Conservation (phyloP, 2,329 filamentous ascomycete genomes). For the Aureobasidium sp. region DNA sequence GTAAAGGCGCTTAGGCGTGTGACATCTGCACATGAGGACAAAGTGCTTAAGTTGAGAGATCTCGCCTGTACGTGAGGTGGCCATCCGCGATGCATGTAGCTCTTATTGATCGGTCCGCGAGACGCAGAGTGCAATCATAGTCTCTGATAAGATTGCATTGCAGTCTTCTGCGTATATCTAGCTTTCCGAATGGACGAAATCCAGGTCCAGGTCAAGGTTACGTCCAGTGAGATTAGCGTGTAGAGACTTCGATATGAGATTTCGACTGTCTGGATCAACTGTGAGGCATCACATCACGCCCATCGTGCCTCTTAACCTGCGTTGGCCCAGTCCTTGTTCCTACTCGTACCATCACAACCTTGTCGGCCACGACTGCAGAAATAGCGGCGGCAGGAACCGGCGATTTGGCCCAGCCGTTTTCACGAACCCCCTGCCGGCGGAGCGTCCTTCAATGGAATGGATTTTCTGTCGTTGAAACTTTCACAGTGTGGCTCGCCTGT, state of each 20-base stretch:
- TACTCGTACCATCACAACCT: conserved; percentile 2
- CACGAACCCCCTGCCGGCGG: not conserved
- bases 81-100: no score
- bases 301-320: not conserved
- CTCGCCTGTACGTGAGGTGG: no score
- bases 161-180: not conserved
- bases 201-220: not conserved
- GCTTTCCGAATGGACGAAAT: not conserved
- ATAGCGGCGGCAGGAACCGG: conserved; percentile 12
- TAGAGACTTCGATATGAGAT: not conserved
- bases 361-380: conserved; percentile 6
- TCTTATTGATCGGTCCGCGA: no score
- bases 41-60: no score
- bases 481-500: not conserved
- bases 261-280: not conserved
- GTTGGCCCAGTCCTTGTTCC: not conserved
- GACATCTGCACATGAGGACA: no score
- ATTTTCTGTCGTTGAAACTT: not conserved
- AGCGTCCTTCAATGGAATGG: conserved; percentile 3
- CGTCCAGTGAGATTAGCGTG: not conserved
- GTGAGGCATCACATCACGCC: conserved; percentile 12
- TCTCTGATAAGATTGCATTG: not conserved
- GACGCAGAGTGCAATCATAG: not conserved
- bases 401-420: conserved; percentile 8
- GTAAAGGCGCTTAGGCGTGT: not conserved